phyloP scores from a whole-genome alignment of 805 yeast species.

The Lipomyces kockii region DNA sequence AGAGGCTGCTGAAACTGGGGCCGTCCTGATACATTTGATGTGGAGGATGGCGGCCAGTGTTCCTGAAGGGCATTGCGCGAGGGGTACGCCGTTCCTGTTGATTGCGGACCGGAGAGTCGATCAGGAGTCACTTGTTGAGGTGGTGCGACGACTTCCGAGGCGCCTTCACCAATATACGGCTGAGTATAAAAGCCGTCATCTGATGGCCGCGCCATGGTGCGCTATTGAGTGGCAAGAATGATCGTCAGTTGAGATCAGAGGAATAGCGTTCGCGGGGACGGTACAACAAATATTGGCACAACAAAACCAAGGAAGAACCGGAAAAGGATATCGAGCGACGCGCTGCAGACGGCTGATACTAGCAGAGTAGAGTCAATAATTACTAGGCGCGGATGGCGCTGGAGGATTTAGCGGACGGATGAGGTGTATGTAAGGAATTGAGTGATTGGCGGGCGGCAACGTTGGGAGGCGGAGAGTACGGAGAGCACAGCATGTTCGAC shows the following conservation, averaged over 20 bases:
- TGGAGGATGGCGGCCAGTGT: not conserved
- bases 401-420: not conserved
- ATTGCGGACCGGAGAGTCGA: not conserved
- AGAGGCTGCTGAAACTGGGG: not conserved
- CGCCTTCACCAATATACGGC: not conserved
- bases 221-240: not conserved
- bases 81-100: not conserved
- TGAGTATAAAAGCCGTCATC: not conserved
- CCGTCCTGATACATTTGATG: not conserved
- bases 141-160: not conserved
- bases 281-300: not conserved
- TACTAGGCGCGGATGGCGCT: not conserved
- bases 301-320: not conserved
- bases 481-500: constrained; percentile 17
- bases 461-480: not conserved
- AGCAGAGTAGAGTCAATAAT: not conserved
- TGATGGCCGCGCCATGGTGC: not conserved
- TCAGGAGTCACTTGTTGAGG: not conserved
- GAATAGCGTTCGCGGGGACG: not conserved
- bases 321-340: not conserved
- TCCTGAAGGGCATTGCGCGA: not conserved
- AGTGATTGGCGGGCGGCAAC: not conserved
- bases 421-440: not conserved
- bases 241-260: not conserved
- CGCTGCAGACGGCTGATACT: not conserved